A percentile compares a stretch with the other conserved stretches of the same genome.
phyloP scores from a whole-genome alignment of 345 rosid species.

The Gossypium longicalyx region DNA sequence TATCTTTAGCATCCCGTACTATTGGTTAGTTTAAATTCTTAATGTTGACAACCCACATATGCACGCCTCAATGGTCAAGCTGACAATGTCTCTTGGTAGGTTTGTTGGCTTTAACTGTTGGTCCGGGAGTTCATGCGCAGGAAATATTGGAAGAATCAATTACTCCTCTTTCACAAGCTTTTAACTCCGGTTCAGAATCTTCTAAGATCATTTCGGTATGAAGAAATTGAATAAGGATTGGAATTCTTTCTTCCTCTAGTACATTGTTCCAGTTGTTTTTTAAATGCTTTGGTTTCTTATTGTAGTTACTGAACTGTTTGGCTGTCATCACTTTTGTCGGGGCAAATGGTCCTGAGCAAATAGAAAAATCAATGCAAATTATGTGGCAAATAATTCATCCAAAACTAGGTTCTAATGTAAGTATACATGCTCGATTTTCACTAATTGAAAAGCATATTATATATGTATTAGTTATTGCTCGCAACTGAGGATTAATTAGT shows the following conservation, averaged over 20 bases:
- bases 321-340: conserved; percentile 82
- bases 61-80: no score
- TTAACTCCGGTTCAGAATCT: conserved; percentile 28
- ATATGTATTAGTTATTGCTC: no score
- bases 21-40: conserved; percentile 46
- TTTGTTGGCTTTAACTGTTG: conserved; percentile 25
- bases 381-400: conserved; percentile 89
- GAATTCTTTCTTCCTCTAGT: no score
- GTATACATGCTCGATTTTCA: conserved; percentile 14
- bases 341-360: conserved; percentile 59
- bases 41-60: neutral
- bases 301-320: conserved; percentile 69
- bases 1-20: conserved; percentile 56
- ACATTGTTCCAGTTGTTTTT: no score
- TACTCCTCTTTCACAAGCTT: conserved; percentile 50
- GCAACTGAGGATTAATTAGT: neutral
- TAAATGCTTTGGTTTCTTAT: no score
- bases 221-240: neutral
- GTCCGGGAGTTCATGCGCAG: conserved; percentile 54
- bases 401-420: conserved; percentile 75
- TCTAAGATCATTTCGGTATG: conserved; percentile 51
- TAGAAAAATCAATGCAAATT: conserved; percentile 74
- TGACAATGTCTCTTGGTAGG: conserved; percentile 30
- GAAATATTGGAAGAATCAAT: conserved; percentile 66
- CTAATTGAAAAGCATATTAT: no score